These are phyloP conservation scores for Aureobasidium melanogenum DNA, from an alignment of 2,329 filamentous ascomycete species.

Conservation along the genomic window DNA sequence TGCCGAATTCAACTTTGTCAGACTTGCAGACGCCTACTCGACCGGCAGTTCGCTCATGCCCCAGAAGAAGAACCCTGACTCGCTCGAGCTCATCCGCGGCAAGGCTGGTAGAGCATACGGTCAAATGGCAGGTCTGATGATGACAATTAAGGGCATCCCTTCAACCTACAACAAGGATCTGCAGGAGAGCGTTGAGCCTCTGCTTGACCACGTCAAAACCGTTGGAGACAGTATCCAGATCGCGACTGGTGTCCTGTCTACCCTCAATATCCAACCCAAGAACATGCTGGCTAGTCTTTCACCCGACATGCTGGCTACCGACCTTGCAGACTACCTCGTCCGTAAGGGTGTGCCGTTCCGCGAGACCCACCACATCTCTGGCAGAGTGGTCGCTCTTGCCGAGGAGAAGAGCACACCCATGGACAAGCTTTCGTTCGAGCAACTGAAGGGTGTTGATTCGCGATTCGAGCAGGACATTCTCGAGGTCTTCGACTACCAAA, in stretches of 20 bases:
- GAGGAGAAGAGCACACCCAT: constrained; percentile 59
- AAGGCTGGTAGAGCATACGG: constrained; percentile 71
- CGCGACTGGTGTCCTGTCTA: constrained; percentile 69
- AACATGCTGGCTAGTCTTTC: constrained; percentile 73
- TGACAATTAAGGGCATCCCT: constrained; percentile 66
- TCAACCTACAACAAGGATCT: constrained; percentile 86
- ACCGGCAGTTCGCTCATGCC: constrained; percentile 73
- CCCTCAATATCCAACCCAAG: constrained; percentile 58
- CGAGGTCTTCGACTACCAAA: constrained; percentile 68
- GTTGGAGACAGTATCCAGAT: constrained; percentile 74
- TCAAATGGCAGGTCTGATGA: constrained; percentile 72
- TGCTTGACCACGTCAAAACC: constrained; percentile 77
- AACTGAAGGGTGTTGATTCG: constrained; percentile 58
- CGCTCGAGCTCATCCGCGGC: constrained; percentile 65
- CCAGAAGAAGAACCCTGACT: constrained; percentile 77
- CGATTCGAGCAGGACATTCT: constrained; percentile 65
- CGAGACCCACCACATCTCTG: constrained; percentile 71
- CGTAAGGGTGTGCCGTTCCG: constrained; percentile 65
- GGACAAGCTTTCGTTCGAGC: constrained; percentile 56
- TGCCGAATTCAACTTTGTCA: constrained; percentile 67
- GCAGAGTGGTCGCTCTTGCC: constrained; percentile 61
- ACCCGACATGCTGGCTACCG: constrained; percentile 73
- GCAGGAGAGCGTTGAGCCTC: constrained; percentile 80
- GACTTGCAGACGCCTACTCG: constrained; percentile 68
- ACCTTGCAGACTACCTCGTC: constrained; percentile 57